A percentile compares a stretch with the other conserved stretches of the same genome.
These are phyloP conservation scores for Salvia rosmarinus DNA, from an alignment of 257 asterid species.

Conservation along the genomic window DNA sequence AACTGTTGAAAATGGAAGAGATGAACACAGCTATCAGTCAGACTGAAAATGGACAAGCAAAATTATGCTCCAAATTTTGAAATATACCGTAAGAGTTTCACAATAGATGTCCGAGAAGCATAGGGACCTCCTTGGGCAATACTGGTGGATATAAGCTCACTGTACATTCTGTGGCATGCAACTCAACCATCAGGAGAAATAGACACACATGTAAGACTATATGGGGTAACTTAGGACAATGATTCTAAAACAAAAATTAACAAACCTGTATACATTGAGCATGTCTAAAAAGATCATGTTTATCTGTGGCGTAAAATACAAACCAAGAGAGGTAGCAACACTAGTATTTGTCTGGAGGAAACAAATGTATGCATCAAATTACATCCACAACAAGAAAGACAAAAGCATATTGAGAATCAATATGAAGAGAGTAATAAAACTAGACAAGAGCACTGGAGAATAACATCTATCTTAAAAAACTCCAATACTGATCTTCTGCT, in stretches of 20 bases:
- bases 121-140: conserved; percentile 86
- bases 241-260: conserved; percentile 18
- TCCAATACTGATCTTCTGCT: background rate
- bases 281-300: conserved; percentile 75
- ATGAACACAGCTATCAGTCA: conserved; percentile 13
- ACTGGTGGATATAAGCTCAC: conserved; percentile 82
- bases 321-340: conserved; percentile 81
- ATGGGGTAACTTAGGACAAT: background rate
- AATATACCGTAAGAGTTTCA: conserved; percentile 83
- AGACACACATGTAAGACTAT: background rate
- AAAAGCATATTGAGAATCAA: conserved; percentile 17
- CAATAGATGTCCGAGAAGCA: conserved; percentile 76
- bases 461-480: background rate
- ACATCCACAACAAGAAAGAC: conserved; percentile 23
- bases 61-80: conserved; percentile 1
- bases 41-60: conserved; percentile 24
- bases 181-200: conserved; percentile 26
- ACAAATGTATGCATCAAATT: conserved; percentile 30
- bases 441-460: background rate
- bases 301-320: conserved; percentile 76
- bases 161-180: conserved; percentile 75
- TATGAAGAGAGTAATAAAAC: background rate
- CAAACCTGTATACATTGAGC: conserved; percentile 91
- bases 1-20: conserved; percentile 49
- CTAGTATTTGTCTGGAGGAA: conserved; percentile 82